Evolutionary conservation across 2,329 filamentous ascomycete species (phyloP), one percentile per base, ranked within the genome.

Genomic region (Clonostachys sp.): DNA sequence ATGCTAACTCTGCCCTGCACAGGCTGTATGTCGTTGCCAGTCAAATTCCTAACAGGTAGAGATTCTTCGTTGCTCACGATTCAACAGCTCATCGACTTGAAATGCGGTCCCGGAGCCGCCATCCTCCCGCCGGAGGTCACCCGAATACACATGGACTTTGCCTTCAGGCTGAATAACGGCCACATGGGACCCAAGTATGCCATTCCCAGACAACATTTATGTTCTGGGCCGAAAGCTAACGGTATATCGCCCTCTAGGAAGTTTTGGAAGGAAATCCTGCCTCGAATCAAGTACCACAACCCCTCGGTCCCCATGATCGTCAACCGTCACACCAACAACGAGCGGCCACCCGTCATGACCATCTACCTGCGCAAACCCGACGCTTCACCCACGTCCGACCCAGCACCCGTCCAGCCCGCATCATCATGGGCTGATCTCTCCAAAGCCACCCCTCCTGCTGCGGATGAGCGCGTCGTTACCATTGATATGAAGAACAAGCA

Each of bases 221-320:
- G 42, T 34, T 12, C 5, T 16, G 41, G 36, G 42, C 42, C 16
- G 17, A n/a, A 20, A 43, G 20, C 44, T 45, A 33, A 46, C 44
- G 24, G 10, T 30, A 6, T 44, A 10, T 24, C 16, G 6, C 34
- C 13, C 14, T 17, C 5, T 54, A 95, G 91, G 61, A 89, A 89
- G 72, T 96, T 99, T 78, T 96, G 90, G 89, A 83, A 80, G 53
- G 75, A 84, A 51, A 86, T 84, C 63, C 83, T 97, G 43, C 89
- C 89, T 18, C 83, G 89, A 48, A 76, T 99, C 55, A 96, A 99
- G 77, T 99, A 85, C 73, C 87, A 95, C 77, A 99, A 99, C 66
- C 94, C 94, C 1, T 72, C 83, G 12, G 67, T 96, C 42, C 82
- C 86, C 41, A 95, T 97, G 79, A 84, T 88, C 50, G 81, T 96